Percentiles rank a stretch among this genome's conserved stretches.
These are phyloP conservation scores for Pascua sp. DNA, from an alignment of 1,284 basidiomycete genomes.

Conservation along the genomic window DNA sequence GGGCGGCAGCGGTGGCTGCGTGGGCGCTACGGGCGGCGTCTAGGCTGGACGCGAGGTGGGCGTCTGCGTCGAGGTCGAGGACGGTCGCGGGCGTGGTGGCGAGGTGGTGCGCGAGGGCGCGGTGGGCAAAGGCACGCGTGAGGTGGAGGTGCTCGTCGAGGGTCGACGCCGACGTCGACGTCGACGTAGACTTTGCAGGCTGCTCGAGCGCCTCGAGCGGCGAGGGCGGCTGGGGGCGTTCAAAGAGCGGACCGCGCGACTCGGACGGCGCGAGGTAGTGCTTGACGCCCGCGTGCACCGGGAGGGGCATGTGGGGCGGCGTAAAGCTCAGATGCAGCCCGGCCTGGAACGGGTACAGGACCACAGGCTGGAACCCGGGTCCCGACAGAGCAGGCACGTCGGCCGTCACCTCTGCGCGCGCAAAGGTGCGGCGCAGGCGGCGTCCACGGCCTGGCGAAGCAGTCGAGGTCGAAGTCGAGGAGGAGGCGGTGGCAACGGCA, in stretches of 20 bases:
- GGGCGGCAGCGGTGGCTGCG: constrained; percentile 4
- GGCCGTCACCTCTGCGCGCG: constrained; percentile 3
- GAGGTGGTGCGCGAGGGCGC: constrained; percentile 16
- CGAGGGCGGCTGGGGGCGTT: constrained; percentile 8
- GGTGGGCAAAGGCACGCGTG: constrained; percentile 16
- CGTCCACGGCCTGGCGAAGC: constrained; percentile 13
- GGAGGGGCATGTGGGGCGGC: constrained; percentile 33
- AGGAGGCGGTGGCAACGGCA: background rate
- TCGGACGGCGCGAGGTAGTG: constrained; percentile 6
- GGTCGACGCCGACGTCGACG: background rate
- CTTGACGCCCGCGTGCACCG: constrained; percentile 28
- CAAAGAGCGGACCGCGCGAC: constrained; percentile 3
- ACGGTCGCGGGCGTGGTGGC: constrained; percentile 1
- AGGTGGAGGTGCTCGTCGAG: constrained; percentile 18
- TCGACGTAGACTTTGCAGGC: no score
- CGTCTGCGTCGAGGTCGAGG: constrained; percentile 16
- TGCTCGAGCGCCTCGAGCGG: constrained; percentile 5
- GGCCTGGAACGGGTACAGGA: constrained; percentile 17
- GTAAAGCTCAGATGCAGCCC: constrained; percentile 33
- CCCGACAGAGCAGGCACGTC: background rate
- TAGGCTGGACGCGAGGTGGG: constrained; percentile 5
- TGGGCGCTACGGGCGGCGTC: constrained; percentile 7
- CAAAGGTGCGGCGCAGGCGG: constrained; percentile 13
- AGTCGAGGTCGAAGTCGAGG: background rate
- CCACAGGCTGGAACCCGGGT: constrained; percentile 9